Base-by-base conservation (phyloP, 768 basidiomycete species). In the Strobilomyces confusus region DNA sequence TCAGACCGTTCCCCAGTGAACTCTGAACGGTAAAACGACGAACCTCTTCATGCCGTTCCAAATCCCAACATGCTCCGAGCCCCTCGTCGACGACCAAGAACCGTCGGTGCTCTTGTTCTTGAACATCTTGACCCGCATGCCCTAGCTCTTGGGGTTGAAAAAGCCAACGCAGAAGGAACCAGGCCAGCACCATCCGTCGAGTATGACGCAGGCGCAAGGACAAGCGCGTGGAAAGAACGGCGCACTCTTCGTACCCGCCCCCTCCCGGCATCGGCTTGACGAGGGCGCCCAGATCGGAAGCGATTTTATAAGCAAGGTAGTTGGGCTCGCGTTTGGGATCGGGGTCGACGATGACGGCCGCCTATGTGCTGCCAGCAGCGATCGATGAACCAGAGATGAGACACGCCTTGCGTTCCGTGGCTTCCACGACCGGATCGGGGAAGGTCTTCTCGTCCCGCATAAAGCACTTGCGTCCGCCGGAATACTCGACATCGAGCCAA, bases 21-120 rank as follows among this genome's bases (percentile, higher is more conserved):
- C 20, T 26, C 15, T 4, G 9, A 15, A 38, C 29, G 44, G 1
- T 15, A 9, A 15, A 2, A 29, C 7, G 11, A 58, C 76, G 9
- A 47, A 92, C 92, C 82, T 98, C 97, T 98, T 98, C 97, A 99
- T 99, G 66, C 98, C 97, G 67, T 98, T 98, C 97, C 97, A 99
- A 60, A 98, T 93, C 68, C 86, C 87, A 14, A 98, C 80, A 59
- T 83, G 81, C 30, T 86, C 82, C 2, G 92, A 92, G 59, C 94
- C 89, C 57, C 89, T 72, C 0, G 76, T 81, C 87, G 91, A 92
- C 8, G 82, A 74, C 81, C 84, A 92, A n/a, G 77, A 72, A 43
- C 77, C 80, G 55, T 76, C 72, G 30, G 75, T 72, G 44, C 74
- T 70, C 56, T 76, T 70, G 9, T 75, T 76, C 69, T 86, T 87